A percentile compares a stretch with the other conserved stretches of the same genome.
These are phyloP conservation scores for Lactarius trivialis DNA, from an alignment of 768 basidiomycete species.

Conservation along the genomic window DNA sequence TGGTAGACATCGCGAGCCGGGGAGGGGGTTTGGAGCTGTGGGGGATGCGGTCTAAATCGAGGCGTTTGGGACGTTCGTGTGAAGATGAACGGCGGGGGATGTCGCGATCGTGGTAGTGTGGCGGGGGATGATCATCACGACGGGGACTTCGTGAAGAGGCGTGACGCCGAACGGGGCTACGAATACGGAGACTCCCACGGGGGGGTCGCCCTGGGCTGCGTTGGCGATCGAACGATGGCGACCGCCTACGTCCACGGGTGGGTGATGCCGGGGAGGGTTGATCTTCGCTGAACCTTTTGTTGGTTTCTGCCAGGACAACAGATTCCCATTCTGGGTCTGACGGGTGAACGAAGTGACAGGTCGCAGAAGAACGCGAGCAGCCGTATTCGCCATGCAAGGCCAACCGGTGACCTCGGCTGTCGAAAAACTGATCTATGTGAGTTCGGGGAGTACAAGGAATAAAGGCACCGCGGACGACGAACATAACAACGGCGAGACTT, in stretches of 20 bases:
- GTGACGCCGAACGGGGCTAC: neutral
- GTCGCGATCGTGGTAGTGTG: neutral
- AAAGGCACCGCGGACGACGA: constrained; percentile 2
- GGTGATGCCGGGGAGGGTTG: neutral
- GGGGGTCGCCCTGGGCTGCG: neutral
- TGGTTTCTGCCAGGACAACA: neutral
- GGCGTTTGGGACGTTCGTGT: neutral
- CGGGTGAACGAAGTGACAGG: constrained; percentile 22
- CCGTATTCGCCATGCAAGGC: neutral
- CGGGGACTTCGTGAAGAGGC: constrained; percentile 11
- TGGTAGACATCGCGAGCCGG: neutral
- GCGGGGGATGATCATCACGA: constrained; percentile 1
- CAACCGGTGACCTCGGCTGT: neutral
- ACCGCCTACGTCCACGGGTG: neutral
- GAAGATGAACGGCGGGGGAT: neutral
- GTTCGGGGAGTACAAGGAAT: neutral
- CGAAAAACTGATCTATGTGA: constrained; percentile 15
- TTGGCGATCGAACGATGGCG: neutral
- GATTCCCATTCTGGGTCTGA: constrained; percentile 16
- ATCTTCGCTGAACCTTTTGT: neutral
- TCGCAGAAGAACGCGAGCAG: constrained; percentile 4
- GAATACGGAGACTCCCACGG: constrained; percentile 4
- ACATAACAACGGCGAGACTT: constrained; percentile 14
- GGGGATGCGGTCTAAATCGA: neutral
- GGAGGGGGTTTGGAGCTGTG: neutral